A percentile compares a stretch with the other conserved stretches of the same genome.
phyloP scores from a whole-genome alignment of 2,329 filamentous ascomycete species.

The Emmonsia crescens region DNA sequence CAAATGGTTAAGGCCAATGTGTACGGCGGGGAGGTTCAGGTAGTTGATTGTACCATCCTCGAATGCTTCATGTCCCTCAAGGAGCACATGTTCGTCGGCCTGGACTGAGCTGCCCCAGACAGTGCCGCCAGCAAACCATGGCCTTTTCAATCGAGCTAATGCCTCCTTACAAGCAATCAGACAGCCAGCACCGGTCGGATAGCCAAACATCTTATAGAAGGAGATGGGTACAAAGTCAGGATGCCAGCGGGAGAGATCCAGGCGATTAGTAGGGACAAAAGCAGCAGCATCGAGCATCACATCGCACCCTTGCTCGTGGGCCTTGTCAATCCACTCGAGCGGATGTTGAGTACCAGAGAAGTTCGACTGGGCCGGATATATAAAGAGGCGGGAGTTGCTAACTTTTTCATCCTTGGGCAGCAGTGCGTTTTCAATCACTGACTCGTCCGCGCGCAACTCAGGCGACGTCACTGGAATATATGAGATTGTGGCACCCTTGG shows the following conservation, averaged over 20 bases:
- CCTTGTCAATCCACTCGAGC: slow-evolving; percentile 41
- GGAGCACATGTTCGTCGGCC: slow-evolving; percentile 8
- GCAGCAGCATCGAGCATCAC: slow-evolving; percentile 54
- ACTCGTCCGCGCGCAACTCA: slow-evolving; percentile 4
- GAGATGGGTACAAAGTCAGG: slow-evolving; percentile 53
- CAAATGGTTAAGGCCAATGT: slow-evolving; percentile 41
- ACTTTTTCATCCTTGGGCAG: slow-evolving; percentile 16
- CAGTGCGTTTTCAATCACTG: background rate
- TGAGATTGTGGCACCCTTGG: slow-evolving; percentile 5
- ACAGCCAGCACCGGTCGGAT: slow-evolving; percentile 50
- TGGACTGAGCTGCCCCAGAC: slow-evolving; percentile 24
- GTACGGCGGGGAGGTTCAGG: slow-evolving; percentile 52
- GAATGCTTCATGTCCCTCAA: slow-evolving; percentile 42
- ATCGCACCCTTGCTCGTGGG: slow-evolving; percentile 23
- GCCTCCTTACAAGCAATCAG: slow-evolving; percentile 48
- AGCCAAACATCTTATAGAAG: slow-evolving; percentile 58
- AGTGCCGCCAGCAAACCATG: slow-evolving; percentile 61
- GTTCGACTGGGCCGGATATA: slow-evolving; percentile 60
- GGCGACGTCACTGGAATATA: slow-evolving; percentile 5
- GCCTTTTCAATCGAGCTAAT: slow-evolving; percentile 43
- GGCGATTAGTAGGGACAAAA: slow-evolving; percentile 49
- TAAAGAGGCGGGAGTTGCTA: slow-evolving; percentile 38
- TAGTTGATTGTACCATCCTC: slow-evolving; percentile 59
- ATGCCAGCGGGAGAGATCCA: slow-evolving; percentile 43
- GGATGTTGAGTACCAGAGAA: slow-evolving; percentile 56